Conservation (phyloP, 192 early-diverging fungal genomes). For the Dissophora ornata region DNA sequence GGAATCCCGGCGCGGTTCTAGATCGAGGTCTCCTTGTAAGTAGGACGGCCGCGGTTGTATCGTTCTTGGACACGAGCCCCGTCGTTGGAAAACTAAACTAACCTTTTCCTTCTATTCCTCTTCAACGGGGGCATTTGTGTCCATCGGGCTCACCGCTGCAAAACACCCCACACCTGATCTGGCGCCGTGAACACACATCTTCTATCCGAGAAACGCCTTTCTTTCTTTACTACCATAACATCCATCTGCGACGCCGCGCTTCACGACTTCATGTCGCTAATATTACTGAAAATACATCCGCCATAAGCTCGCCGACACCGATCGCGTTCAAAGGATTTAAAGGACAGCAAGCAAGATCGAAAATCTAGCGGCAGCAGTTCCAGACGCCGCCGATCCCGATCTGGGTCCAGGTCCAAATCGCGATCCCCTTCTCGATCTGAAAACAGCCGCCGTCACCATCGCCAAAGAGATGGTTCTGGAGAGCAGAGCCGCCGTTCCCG, state of each 20-base stretch:
- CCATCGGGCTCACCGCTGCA: constrained; percentile 14
- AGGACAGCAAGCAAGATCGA: constrained; percentile 3
- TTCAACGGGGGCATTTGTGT: constrained; percentile 2
- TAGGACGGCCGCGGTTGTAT: constrained; percentile 2
- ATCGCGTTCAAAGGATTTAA: constrained; percentile 28
- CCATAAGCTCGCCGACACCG: constrained; percentile 21
- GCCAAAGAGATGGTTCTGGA: constrained; percentile 7
- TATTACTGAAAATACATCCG: too few species aligned
- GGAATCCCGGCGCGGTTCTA: constrained; percentile 17
- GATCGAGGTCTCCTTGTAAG: constrained; percentile 51
- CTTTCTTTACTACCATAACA: too few species aligned
- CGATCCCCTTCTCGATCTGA: constrained; percentile 18
- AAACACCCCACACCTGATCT: too few species aligned
- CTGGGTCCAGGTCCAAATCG: constrained; percentile 22
- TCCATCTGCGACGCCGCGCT: too few species aligned
- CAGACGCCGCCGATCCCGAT: constrained; percentile 12
- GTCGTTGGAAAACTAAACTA: too few species aligned
- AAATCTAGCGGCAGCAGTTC: constrained; percentile 1
- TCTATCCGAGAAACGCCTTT: background rate
- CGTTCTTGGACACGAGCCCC: too few species aligned
- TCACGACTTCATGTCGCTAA: too few species aligned
- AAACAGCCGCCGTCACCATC: constrained; percentile 14
- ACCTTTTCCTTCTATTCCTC: background rate
- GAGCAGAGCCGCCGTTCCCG: constrained; percentile 13
- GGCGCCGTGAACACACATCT: background rate